Percentiles rank a stretch among this genome's conserved stretches.
Evolutionary conservation across 441 rosid species (phyloP).

Genomic region (Gossypium laxum): DNA sequence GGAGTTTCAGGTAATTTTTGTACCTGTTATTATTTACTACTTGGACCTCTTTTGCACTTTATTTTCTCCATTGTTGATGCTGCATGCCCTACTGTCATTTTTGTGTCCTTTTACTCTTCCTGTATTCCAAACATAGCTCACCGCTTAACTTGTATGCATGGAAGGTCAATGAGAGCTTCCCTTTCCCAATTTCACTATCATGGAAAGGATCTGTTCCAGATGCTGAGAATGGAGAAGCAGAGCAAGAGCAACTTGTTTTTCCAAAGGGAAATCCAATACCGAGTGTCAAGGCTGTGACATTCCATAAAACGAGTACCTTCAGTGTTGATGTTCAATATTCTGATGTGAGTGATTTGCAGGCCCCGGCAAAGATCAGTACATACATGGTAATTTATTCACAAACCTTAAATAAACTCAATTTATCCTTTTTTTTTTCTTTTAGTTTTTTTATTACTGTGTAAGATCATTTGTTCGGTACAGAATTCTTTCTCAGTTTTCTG

Average conservation of each 20-base stretch:
- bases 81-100: background rate
- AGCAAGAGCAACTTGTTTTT: constrained; percentile 72
- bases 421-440: background rate
- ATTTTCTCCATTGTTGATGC: background rate
- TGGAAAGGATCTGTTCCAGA: constrained; percentile 74
- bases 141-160: background rate
- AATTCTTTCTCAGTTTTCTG: background rate
- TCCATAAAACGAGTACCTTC: constrained; percentile 68
- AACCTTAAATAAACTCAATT: background rate
- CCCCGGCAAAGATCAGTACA: constrained; percentile 61
- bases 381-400: constrained; percentile 39
- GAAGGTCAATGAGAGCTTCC: constrained; percentile 82
- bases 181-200: constrained; percentile 59
- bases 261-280: constrained; percentile 84
- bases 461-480: background rate
- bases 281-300: constrained; percentile 77
- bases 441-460: background rate
- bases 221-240: constrained; percentile 48
- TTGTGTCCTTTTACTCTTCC: background rate
- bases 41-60: background rate
- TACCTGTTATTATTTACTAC: background rate
- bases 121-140: background rate
- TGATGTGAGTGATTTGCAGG: constrained; percentile 51
- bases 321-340: constrained; percentile 65
- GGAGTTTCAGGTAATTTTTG: constrained; percentile 66